These are phyloP conservation scores for Nakazawaea sp. DNA, from an alignment of 805 yeast genomes.

Conservation along the genomic window DNA sequence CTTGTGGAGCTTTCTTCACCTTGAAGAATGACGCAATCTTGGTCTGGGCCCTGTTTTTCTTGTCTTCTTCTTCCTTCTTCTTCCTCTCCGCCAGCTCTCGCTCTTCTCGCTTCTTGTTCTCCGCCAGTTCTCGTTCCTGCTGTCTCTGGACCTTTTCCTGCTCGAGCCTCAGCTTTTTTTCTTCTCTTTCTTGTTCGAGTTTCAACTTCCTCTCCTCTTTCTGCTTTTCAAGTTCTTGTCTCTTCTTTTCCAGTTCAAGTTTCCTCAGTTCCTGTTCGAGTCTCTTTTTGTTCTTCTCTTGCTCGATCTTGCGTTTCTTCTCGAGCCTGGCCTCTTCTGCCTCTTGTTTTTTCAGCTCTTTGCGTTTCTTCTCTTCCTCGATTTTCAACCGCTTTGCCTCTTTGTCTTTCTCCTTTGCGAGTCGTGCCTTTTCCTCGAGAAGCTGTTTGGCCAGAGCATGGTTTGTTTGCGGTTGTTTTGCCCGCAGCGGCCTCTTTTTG, in stretches of 20 bases:
- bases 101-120: conserved; percentile 15
- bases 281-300: conserved; percentile 21
- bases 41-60: conserved; percentile 15
- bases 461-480: not conserved
- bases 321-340: conserved; percentile 15
- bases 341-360: conserved; percentile 10
- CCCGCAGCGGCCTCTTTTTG: too few species aligned
- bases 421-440: not conserved
- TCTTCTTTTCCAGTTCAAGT: conserved; percentile 22
- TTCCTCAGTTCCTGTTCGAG: conserved; percentile 15
- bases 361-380: conserved; percentile 21
- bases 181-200: conserved; percentile 19
- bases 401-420: conserved; percentile 3
- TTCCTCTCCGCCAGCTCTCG: conserved; percentile 13
- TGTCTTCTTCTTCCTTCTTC: conserved; percentile 12
- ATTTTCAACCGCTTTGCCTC: conserved; percentile 1
- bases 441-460: conserved; percentile 2
- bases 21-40: conserved; percentile 28
- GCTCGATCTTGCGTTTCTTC: conserved; percentile 16
- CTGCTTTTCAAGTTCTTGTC: conserved; percentile 25
- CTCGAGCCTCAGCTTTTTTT: conserved; percentile 27
- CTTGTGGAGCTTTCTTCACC: conserved; percentile 12
- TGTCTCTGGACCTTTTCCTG: conserved; percentile 22
- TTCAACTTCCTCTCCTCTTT: conserved; percentile 14
- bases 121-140: conserved; percentile 15